Percentiles rank a stretch among this genome's conserved stretches.
Conservation (phyloP, 495 filamentous ascomycete genomes). For the Melanomma pulvis-pyrius region DNA sequence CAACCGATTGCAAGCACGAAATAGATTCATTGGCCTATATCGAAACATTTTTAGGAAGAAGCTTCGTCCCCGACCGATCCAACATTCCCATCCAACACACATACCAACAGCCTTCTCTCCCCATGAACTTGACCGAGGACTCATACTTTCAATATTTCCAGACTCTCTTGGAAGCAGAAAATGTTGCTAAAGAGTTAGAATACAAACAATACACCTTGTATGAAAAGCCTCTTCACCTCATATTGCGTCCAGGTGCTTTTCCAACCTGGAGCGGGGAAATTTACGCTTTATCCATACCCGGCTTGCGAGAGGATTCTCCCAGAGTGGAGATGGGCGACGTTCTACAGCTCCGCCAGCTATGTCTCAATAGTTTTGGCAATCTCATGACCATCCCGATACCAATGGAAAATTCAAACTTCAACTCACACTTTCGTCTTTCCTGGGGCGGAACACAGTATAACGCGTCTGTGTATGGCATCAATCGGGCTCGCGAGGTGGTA, state of each 20-base stretch:
- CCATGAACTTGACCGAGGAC: neutral
- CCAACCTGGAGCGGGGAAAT: constrained; percentile 5
- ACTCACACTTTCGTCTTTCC: neutral
- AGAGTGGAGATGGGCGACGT: constrained; percentile 34
- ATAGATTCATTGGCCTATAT: neutral
- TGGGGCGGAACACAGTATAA: constrained; percentile 41
- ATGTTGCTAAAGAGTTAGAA: constrained; percentile 4
- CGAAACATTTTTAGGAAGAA: neutral
- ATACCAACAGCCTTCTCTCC: neutral
- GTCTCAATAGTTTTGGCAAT: constrained; percentile 17
- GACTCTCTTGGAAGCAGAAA: neutral
- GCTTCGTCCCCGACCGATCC: neutral
- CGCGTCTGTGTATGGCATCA: constrained; percentile 45
- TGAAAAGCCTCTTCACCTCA: constrained; percentile 15
- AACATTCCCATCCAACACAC: neutral
- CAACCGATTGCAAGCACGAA: neutral
- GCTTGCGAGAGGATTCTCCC: constrained; percentile 34
- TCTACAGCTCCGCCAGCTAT: constrained; percentile 33
- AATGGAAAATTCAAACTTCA: neutral
- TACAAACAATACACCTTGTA: constrained; percentile 34
- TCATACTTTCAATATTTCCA: constrained; percentile 5
- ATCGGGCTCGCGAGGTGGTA: constrained; percentile 43
- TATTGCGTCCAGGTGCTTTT: neutral
- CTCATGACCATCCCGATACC: constrained; percentile 8
- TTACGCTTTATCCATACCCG: constrained; percentile 32